Evolutionary conservation across 2,329 filamentous ascomycete genomes (phyloP).

Genomic region (Magnaporthiopsis incrustans): DNA sequence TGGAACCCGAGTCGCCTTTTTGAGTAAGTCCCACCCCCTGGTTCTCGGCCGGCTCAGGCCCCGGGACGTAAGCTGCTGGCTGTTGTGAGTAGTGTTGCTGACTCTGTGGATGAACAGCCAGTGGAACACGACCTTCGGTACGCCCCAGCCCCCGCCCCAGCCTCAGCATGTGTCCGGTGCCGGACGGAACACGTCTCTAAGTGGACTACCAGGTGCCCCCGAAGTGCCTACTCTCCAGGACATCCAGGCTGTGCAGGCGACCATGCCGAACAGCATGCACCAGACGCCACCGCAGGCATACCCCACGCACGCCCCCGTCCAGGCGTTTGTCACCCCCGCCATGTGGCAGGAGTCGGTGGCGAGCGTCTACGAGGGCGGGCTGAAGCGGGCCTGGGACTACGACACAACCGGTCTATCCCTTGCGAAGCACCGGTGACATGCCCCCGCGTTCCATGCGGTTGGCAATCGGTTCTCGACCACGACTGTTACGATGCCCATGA

Average conservation of each 20-base stretch:
- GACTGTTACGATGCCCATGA: neutral
- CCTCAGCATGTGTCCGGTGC: slow-evolving; percentile 31
- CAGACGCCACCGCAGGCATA: slow-evolving; percentile 43
- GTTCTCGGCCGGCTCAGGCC: neutral
- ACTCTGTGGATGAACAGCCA: slow-evolving; percentile 50
- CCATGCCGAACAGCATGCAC: slow-evolving; percentile 36
- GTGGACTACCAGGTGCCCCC: slow-evolving; percentile 44
- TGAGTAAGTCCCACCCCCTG: slow-evolving; percentile 55
- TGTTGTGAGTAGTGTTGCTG: slow-evolving; percentile 8
- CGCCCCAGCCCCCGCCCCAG: slow-evolving; percentile 43
- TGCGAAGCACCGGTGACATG: neutral
- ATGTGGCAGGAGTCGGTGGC: slow-evolving; percentile 70
- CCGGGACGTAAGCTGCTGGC: neutral
- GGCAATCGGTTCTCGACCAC: neutral
- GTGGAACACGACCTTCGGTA: slow-evolving; percentile 93
- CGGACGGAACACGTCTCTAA: slow-evolving; percentile 43
- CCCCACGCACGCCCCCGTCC: slow-evolving; percentile 38
- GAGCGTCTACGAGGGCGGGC: slow-evolving; percentile 57
- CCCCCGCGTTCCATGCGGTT: neutral
- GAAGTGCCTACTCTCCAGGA: slow-evolving; percentile 47
- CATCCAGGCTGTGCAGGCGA: slow-evolving; percentile 38
- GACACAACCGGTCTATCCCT: slow-evolving; percentile 20
- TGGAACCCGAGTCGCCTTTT: slow-evolving; percentile 89
- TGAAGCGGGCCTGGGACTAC: slow-evolving; percentile 56
- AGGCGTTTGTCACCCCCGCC: slow-evolving; percentile 58